A percentile compares a stretch with the other conserved stretches of the same genome.
Conservation (phyloP, 805 yeast genomes). For the Yamadazyma ubonensis region DNA sequence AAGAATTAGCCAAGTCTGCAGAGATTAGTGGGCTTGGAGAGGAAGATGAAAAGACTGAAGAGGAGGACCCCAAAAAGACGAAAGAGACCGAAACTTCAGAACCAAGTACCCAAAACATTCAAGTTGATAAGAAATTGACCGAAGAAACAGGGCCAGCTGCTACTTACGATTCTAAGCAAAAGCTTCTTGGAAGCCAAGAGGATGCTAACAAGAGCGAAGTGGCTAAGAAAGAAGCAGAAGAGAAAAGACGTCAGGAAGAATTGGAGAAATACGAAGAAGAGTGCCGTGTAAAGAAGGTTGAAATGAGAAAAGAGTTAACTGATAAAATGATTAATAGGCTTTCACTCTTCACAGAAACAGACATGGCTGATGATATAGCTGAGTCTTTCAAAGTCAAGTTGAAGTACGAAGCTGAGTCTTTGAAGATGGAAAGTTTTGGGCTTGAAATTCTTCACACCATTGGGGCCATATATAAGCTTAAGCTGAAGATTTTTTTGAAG, state of each 20-base stretch:
- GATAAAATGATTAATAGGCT: slow-evolving; percentile 51
- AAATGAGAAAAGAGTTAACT: slow-evolving; percentile 61
- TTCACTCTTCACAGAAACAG: slow-evolving; percentile 44
- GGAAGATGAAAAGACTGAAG: slow-evolving; percentile 18
- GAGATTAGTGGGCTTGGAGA: slow-evolving; percentile 39
- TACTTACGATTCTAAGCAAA: slow-evolving; percentile 12
- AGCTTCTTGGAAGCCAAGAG: slow-evolving; percentile 12
- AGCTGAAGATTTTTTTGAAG: slow-evolving; percentile 63
- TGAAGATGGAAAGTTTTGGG: slow-evolving; percentile 85
- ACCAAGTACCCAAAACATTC: too few relatives aligned
- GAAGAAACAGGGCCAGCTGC: not conserved
- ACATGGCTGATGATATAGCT: slow-evolving; percentile 43
- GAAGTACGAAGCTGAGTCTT: slow-evolving; percentile 76
- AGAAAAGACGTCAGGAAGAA: slow-evolving; percentile 46
- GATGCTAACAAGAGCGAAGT: slow-evolving; percentile 23
- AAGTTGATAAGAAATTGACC: too few relatives aligned
- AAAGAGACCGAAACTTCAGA: not conserved
- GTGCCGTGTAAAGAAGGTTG: slow-evolving; percentile 62
- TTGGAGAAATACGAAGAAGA: slow-evolving; percentile 74
- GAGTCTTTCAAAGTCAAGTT: slow-evolving; percentile 59
- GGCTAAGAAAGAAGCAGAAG: slow-evolving; percentile 43
- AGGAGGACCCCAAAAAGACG: too few relatives aligned
- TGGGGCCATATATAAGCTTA: slow-evolving; percentile 66
- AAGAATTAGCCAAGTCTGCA: slow-evolving; percentile 42
- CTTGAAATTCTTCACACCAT: slow-evolving; percentile 73